These are phyloP conservation scores for Sugiyamaella floridensis DNA, from an alignment of 805 yeast genomes.

Conservation along the genomic window DNA sequence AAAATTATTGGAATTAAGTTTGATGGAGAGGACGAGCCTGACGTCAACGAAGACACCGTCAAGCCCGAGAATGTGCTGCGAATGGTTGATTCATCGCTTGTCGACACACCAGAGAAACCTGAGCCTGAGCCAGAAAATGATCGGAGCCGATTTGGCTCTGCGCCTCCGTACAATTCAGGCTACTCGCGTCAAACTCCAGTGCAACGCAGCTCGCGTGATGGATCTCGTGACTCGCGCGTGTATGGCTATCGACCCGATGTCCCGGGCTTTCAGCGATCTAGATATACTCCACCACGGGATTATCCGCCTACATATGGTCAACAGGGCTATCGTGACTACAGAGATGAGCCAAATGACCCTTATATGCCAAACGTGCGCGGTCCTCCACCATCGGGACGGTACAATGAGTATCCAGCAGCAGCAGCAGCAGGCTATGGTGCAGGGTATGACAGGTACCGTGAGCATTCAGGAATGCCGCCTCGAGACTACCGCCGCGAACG, in stretches of 20 bases:
- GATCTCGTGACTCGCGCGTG: neutral
- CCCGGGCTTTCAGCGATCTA: neutral
- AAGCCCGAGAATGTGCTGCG: constrained; percentile 29
- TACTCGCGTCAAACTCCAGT: neutral
- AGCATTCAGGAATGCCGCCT: neutral
- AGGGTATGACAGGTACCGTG: neutral
- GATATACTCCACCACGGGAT: neutral
- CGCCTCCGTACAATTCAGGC: neutral
- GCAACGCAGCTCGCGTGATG: neutral
- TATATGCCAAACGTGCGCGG: neutral
- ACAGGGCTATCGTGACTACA: neutral
- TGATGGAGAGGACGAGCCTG: constrained; percentile 18
- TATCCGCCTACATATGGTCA: neutral
- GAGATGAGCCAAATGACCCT: neutral
- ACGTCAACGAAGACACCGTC: constrained; percentile 22
- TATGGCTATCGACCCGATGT: neutral
- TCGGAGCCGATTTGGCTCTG: neutral
- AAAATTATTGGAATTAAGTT: constrained; percentile 15
- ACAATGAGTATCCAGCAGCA: neutral
- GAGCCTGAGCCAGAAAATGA: neutral
- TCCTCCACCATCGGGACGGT: neutral
- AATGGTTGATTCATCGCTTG: constrained; percentile 32
- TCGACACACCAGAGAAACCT: constrained; percentile 29
- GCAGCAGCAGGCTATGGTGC: neutral
- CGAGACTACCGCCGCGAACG: neutral